Percentiles rank a stretch among this genome's conserved stretches.
These are phyloP conservation scores for Mycothermus thermophilus DNA, from an alignment of 495 filamentous ascomycete species.

Conservation along the genomic window DNA sequence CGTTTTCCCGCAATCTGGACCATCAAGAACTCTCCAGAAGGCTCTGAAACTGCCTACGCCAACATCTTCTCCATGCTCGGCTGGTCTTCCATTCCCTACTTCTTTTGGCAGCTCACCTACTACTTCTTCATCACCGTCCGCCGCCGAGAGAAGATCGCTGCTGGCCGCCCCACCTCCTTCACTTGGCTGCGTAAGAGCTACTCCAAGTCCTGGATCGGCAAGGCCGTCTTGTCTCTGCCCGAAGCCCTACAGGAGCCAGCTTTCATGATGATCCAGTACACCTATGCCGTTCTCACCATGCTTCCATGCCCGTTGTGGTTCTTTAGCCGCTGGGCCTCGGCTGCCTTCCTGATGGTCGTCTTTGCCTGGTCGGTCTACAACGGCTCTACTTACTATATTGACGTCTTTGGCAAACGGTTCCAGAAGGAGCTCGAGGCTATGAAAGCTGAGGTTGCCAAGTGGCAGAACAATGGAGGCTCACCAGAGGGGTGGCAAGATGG, in stretches of 20 bases:
- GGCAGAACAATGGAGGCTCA: conserved; percentile 47
- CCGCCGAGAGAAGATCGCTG: conserved; percentile 84
- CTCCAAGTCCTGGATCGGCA: conserved; percentile 74
- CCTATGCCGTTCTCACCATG: conserved; percentile 83
- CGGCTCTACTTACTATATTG: conserved; percentile 92
- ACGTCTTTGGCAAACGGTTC: conserved; percentile 91
- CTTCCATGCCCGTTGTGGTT: conserved; percentile 92
- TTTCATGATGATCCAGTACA: conserved; percentile 94
- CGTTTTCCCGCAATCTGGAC: conserved; percentile 80
- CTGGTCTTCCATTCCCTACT: conserved; percentile 88
- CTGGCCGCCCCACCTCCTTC: conserved; percentile 88
- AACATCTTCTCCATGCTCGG: conserved; percentile 68
- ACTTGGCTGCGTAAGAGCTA: conserved; percentile 93
- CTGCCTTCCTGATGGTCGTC: conserved; percentile 57
- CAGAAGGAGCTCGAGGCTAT: conserved; percentile 90
- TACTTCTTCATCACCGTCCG: conserved; percentile 90
- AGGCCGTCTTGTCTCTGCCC: conserved; percentile 67
- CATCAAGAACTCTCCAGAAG: conserved; percentile 59
- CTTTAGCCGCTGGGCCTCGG: conserved; percentile 71
- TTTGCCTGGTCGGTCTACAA: conserved; percentile 92
- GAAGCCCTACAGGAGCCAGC: conserved; percentile 64
- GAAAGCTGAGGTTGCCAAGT: conserved; percentile 77
- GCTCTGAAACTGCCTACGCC: conserved; percentile 61
- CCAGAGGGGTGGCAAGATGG: conserved; percentile 26
- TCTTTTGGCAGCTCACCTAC: conserved; percentile 81